Conservation (phyloP, 306 rosid genomes). For the Dalbergia oliveri region DNA sequence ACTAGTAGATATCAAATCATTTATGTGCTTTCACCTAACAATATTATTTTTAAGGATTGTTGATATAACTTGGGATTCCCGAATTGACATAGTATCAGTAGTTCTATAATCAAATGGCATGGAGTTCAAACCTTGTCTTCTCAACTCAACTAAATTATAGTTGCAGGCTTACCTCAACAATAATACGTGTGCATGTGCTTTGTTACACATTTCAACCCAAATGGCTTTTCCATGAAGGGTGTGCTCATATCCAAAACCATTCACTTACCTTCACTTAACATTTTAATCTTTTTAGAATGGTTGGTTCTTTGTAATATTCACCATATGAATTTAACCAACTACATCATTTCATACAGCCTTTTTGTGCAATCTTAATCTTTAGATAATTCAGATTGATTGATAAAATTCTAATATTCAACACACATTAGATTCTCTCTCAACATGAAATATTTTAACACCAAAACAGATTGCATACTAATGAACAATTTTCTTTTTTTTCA, state of each 20-base stretch:
- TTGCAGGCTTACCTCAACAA: neutral
- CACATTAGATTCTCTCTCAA: no score
- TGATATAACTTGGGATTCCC: neutral
- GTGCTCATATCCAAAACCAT: neutral
- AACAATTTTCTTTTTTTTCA: no score
- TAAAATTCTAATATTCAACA: no score
- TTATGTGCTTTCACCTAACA: neutral
- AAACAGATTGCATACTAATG: no score
- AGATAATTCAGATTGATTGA: no score
- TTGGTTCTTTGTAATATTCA: neutral
- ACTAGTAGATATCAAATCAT: slow-evolving; percentile 21
- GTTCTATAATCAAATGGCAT: neutral
- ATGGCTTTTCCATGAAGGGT: neutral
- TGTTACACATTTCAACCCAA: neutral
- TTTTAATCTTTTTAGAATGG: no score
- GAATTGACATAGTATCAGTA: neutral
- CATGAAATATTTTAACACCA: no score
- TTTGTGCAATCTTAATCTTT: no score
- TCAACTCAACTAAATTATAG: neutral
- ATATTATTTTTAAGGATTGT: neutral
- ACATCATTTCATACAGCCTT: no score
- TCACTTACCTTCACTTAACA: no score
- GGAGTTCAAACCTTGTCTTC: neutral
- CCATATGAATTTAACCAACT: no score
- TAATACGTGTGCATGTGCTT: neutral